Evolutionary conservation across 2,329 filamentous ascomycete genomes (phyloP), one percentile per base, ranked within the genome.

Genomic region (Colletotrichum orbiculare): DNA sequence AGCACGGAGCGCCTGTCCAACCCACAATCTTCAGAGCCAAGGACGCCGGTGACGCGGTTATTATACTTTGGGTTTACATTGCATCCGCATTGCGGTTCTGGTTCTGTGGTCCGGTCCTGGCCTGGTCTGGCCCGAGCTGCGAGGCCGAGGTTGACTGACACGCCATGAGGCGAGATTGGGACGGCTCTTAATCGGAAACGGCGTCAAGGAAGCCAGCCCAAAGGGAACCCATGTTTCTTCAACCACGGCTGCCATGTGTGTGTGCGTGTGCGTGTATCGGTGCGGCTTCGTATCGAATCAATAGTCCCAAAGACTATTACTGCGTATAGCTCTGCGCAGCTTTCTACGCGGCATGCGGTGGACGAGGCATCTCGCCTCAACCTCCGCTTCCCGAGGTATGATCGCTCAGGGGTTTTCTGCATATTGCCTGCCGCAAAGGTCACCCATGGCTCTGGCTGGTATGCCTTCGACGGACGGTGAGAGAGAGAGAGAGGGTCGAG

Each of bases 381-480:
- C 46, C 46, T 50, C 37, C 42, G 13, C 42, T 9, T 39, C 3
- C 43, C 25, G 37, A 41, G 57, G 62, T 62, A 17, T 65, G 52
- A 65, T 62, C 46, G 52, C 25, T 42, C 57, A 65, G 62, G 62
- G 62, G 52, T 45, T 39, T 50, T 17, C 42, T 17, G 15, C 25
- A 52, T 47, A 54, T 42, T 52, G 46, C 50, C 57, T 62, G 58
- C 46, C 38, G 13, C 12, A 33, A 8, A 53, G 25, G 49, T 60
- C 61, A 45, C 57, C 33, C 42, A 10, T 25, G 60, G 43, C 25
- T 54, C 42, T 49, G 38, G 38, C 25, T 25, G 25, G 38, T 10
- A 41, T 41, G 38, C 13, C 38, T 5, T 25, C 25, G 25, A 25
- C 25, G 25, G 25, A 25, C 25, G 25, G 25, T 25, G 25, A 25